Conservation (phyloP, 257 asterid species). For the Scutellaria baicalensis region DNA sequence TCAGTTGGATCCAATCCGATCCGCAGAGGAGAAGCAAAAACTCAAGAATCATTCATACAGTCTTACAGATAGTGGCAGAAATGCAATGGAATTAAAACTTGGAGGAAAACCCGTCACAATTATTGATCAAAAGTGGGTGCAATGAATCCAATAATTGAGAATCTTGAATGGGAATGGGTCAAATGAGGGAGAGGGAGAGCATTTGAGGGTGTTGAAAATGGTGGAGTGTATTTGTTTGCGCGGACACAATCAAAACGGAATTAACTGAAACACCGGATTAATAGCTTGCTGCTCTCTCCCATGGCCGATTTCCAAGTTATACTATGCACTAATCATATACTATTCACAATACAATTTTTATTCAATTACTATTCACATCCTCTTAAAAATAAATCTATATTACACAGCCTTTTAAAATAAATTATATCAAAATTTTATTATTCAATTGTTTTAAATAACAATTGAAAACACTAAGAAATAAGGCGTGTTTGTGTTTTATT, state of each 20-base stretch:
- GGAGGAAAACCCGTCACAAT: slow-evolving; percentile 2
- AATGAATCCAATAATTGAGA: background rate
- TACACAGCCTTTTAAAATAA: too few species aligned
- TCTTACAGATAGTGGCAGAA: slow-evolving; percentile 15
- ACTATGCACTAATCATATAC: slow-evolving; percentile 13
- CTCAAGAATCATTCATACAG: background rate
- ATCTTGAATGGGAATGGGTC: slow-evolving; percentile 16
- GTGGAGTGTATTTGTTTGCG: slow-evolving; percentile 17
- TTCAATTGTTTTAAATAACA: too few species aligned
- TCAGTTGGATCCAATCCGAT: slow-evolving; percentile 16
- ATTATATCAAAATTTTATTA: too few species aligned
- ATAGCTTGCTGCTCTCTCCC: slow-evolving; percentile 22
- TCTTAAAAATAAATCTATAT: too few species aligned
- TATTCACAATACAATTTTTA: too few species aligned
- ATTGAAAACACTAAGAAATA: too few species aligned
- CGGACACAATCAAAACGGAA: slow-evolving; percentile 31
- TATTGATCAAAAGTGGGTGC: slow-evolving; percentile 8
- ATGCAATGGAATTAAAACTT: slow-evolving; percentile 12
- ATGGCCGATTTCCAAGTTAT: slow-evolving; percentile 23
- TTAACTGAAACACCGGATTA: slow-evolving; percentile 32
- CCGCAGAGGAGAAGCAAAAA: slow-evolving; percentile 5
- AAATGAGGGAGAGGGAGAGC: slow-evolving; percentile 1
- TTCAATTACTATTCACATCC: too few species aligned
- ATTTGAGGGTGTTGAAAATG: slow-evolving; percentile 11
- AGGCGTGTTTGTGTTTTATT: too few species aligned